Evolutionary conservation across 31 red algal genomes (phyloP).

Genomic region (Odonthalia washingtoniensis): DNA sequence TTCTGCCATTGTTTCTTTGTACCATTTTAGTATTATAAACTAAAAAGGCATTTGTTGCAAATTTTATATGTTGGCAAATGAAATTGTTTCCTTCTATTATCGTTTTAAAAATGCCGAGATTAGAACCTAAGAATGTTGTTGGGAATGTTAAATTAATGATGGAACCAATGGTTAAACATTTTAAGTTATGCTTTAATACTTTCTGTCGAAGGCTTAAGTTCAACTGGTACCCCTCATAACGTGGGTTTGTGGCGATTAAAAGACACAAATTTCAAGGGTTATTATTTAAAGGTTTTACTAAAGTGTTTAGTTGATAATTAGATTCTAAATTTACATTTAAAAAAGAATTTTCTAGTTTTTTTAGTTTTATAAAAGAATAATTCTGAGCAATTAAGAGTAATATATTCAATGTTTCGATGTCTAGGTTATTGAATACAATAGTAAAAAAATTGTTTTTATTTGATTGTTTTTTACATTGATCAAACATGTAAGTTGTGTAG

Average conservation of each 20-base stretch:
- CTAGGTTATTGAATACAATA: not conserved
- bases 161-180: not conserved
- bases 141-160: not conserved
- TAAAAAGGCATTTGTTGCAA: not conserved
- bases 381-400: not conserved
- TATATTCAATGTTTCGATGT: not conserved
- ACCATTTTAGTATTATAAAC: not conserved
- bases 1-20: not conserved
- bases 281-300: not conserved
- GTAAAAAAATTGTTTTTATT: not conserved
- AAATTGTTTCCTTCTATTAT: not conserved
- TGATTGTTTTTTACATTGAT: not conserved
- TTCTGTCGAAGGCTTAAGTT: not conserved
- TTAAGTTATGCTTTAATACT: not conserved
- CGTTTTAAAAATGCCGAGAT: not conserved
- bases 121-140: not conserved
- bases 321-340: not conserved
- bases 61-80: not conserved
- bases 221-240: not conserved
- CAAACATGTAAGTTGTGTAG: not conserved
- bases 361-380: not conserved
- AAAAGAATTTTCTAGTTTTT: not conserved
- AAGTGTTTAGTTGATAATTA: not conserved
- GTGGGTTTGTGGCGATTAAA: not conserved
- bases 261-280: not conserved